Evolutionary conservation across 225 moss, liverwort and hornwort genomes (phyloP), one percentile per base, ranked within the genome.

Genomic region (Straminergon stramineum): DNA sequence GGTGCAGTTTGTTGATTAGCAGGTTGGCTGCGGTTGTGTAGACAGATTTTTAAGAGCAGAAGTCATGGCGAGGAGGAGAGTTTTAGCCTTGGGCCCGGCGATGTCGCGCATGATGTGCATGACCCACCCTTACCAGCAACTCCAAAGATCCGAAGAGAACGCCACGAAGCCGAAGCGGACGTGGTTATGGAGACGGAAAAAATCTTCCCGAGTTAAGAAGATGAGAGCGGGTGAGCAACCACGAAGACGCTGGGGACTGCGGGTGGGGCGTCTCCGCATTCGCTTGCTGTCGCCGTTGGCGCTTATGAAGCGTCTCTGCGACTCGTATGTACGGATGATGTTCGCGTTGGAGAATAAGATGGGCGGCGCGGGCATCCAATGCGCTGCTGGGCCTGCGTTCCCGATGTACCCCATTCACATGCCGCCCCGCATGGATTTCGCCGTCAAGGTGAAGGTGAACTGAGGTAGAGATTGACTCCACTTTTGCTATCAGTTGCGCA

Each of bases 271-370:
- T 10, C 91, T 95, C 17, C 91, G 90, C 85, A 92, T 95, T 87
- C 91, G 90, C 53, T 37, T 86, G 84, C 85, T 94, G 66, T 93
- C 93, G 58, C 95, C 95, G 20, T 48, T 95, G 64, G 75, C 80
- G 61, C 89, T 92, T 6, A 85, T 95, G 53, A 89, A 91, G 90
- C 86, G 90, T 21, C 35, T 95, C 37, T 89, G 88, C 83, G 95
- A 93, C 81, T 85, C 95, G 45, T 95, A 95, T 32, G 93, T 95
- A 56, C 88, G 89, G 24, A 93, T 95, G 93, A 93, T 95, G 95
- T 89, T 95, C 75, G 52, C 67, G 75, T 24, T 93, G 31, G 95
- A 93, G 84, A 65, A 64, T 32, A 91, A 92, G 75, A 73, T 90
- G 48, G 91, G 91, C 45, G 82, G 80, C 63, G 91, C 88, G 3